Conservation (phyloP, 345 rosid species). For the Crucihimalaya himalaica region DNA sequence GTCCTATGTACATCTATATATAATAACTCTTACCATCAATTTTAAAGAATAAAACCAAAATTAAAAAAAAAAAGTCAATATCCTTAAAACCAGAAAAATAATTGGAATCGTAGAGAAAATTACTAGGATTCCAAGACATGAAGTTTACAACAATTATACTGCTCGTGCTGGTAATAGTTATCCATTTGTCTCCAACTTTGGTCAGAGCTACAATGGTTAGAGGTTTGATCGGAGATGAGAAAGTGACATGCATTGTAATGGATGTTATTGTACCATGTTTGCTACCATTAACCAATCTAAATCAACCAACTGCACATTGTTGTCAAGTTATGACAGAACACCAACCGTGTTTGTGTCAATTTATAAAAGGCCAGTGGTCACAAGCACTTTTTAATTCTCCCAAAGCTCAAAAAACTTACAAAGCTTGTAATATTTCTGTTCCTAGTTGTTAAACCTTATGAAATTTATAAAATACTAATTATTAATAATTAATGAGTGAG, state of each 20-base stretch:
- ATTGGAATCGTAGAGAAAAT: not conserved
- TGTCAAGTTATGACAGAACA: not conserved
- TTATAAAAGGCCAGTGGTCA: not conserved
- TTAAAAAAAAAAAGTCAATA: not conserved
- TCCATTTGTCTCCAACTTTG: conserved; percentile 3
- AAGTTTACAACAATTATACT: conserved; percentile 3
- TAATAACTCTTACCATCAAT: not conserved
- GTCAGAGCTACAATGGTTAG: not conserved
- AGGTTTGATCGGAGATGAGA: not conserved
- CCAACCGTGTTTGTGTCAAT: conserved; percentile 16
- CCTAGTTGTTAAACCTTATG: conserved; percentile 10
- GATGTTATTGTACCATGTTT: not conserved
- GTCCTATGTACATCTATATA: not conserved
- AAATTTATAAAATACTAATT: not conserved
- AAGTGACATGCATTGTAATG: not conserved
- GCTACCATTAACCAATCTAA: not conserved
- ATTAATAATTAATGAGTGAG: not conserved
- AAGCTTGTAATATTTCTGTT: conserved; percentile 1
- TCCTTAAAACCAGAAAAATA: not conserved
- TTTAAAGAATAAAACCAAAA: not conserved
- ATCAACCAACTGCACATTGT: not conserved
- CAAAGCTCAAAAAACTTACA: not conserved
- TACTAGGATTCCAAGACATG: not conserved
- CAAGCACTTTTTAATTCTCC: not conserved
- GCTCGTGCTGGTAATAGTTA: not conserved